Conservation (phyloP, 768 basidiomycete species). For the Leccinellum rugosiceps region DNA sequence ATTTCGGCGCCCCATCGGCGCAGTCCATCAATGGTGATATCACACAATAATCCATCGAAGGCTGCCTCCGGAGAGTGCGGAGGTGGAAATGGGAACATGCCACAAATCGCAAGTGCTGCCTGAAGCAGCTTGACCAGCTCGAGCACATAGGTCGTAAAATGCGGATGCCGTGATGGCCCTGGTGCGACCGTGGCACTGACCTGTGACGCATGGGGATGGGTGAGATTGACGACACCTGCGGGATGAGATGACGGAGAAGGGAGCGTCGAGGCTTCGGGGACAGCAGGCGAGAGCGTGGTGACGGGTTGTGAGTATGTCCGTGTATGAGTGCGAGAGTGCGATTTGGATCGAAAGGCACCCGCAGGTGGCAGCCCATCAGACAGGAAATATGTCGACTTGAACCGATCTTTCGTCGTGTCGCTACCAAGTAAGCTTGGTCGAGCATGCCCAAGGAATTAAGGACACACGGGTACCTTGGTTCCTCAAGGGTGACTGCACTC, state of each 20-base stretch:
- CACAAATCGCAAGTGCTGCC: slow-evolving; percentile 66
- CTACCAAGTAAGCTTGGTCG: slow-evolving; percentile 34
- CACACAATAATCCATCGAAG: slow-evolving; percentile 73
- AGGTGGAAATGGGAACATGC: slow-evolving; percentile 46
- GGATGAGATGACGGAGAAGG: slow-evolving; percentile 22
- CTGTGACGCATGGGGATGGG: slow-evolving; percentile 18
- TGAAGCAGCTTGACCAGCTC: slow-evolving; percentile 77
- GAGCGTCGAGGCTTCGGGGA: slow-evolving; percentile 23
- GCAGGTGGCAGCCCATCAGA: slow-evolving; percentile 34
- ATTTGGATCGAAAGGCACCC: slow-evolving; percentile 25
- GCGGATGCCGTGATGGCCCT: slow-evolving; percentile 26
- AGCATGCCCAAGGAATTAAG: slow-evolving; percentile 5
- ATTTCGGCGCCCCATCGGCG: slow-evolving; percentile 64
- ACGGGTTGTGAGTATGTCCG: slow-evolving; percentile 29
- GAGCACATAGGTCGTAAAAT: slow-evolving; percentile 66
- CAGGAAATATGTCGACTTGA: slow-evolving; percentile 67
- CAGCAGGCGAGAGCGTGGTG: slow-evolving; percentile 20
- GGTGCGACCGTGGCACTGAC: slow-evolving; percentile 1
- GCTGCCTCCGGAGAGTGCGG: slow-evolving; percentile 7
- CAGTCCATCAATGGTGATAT: slow-evolving; percentile 70
- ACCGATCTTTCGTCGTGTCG: slow-evolving; percentile 78
- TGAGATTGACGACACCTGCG: slow-evolving; percentile 8
- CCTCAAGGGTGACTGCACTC: slow-evolving; percentile 71
- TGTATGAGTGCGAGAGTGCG: slow-evolving; percentile 29
- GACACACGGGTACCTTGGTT: slow-evolving; percentile 49